Conservation (phyloP, 1,139 yeast species). For the Geotrichum bryndzae region DNA sequence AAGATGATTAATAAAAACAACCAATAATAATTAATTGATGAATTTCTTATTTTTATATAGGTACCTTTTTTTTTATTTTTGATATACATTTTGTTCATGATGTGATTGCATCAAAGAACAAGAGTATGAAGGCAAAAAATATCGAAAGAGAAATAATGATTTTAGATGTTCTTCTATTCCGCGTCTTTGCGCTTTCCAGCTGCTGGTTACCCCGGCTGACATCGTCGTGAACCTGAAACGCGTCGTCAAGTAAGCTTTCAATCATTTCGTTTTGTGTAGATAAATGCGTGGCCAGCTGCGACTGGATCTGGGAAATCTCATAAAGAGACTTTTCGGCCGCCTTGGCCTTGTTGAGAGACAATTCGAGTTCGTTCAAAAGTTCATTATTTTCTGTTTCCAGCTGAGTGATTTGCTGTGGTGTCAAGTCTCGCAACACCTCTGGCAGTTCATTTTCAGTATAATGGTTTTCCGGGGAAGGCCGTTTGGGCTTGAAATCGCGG, state of each 20-base stretch:
- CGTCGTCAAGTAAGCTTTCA: slow-evolving; percentile 59
- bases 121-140: slow-evolving; percentile 53
- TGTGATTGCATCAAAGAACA: slow-evolving; percentile 49
- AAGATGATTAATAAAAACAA: background rate
- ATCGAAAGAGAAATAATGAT: slow-evolving; percentile 58
- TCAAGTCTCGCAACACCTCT: slow-evolving; percentile 29
- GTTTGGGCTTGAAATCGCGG: slow-evolving; percentile 22
- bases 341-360: slow-evolving; percentile 36
- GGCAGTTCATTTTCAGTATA: slow-evolving; percentile 11
- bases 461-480: slow-evolving; percentile 5
- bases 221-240: slow-evolving; percentile 62
- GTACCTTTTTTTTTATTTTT: background rate
- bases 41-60: background rate
- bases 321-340: slow-evolving; percentile 68
- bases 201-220: slow-evolving; percentile 69
- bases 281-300: slow-evolving; percentile 70
- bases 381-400: slow-evolving; percentile 69
- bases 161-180: slow-evolving; percentile 66
- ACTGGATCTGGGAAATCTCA: slow-evolving; percentile 74
- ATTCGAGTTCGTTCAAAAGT: slow-evolving; percentile 59
- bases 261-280: slow-evolving; percentile 73
- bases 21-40: background rate
- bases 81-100: background rate
- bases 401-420: slow-evolving; percentile 61
- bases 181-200: slow-evolving; percentile 61